These are phyloP conservation scores for Skeletonema costatum DNA, from an alignment of 108 stramenopile genomes.

Conservation along the genomic window DNA sequence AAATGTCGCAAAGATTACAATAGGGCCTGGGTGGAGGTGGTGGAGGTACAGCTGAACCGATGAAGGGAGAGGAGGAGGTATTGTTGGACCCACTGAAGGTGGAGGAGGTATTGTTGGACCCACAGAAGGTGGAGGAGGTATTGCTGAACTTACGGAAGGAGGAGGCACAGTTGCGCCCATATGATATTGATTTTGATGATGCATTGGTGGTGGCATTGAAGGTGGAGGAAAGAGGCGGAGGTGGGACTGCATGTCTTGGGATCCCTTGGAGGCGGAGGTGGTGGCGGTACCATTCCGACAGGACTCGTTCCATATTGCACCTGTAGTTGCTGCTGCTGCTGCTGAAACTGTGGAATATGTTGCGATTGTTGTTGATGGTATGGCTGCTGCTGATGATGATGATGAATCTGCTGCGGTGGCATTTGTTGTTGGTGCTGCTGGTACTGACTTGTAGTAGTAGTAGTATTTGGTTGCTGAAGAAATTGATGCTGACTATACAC, in stretches of 20 bases:
- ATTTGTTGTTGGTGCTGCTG: background rate
- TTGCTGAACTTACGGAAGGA: background rate
- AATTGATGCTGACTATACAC: background rate
- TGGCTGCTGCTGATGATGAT: slow-evolving; percentile 3
- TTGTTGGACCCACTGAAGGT: background rate
- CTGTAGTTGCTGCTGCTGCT: slow-evolving; percentile 9
- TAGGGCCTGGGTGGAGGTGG: slow-evolving; percentile 10
- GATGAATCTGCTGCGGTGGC: background rate
- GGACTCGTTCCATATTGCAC: slow-evolving; percentile 5
- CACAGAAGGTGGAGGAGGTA: background rate
- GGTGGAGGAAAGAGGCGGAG: background rate
- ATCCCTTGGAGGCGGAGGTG: background rate
- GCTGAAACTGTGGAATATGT: background rate
- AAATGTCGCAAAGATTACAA: slow-evolving; percentile 12
- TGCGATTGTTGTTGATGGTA: background rate
- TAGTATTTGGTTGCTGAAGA: background rate
- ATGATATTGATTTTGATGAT: background rate
- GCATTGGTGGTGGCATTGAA: background rate
- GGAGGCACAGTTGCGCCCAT: background rate
- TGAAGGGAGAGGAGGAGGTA: background rate
- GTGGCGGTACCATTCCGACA: background rate
- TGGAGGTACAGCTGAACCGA: slow-evolving; percentile 1
- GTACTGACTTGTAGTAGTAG: background rate
- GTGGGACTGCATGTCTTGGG: background rate
- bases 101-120: background rate